These are phyloP conservation scores for Elaeagnus macrophylla DNA, from an alignment of 306 rosid genomes.

Conservation along the genomic window DNA sequence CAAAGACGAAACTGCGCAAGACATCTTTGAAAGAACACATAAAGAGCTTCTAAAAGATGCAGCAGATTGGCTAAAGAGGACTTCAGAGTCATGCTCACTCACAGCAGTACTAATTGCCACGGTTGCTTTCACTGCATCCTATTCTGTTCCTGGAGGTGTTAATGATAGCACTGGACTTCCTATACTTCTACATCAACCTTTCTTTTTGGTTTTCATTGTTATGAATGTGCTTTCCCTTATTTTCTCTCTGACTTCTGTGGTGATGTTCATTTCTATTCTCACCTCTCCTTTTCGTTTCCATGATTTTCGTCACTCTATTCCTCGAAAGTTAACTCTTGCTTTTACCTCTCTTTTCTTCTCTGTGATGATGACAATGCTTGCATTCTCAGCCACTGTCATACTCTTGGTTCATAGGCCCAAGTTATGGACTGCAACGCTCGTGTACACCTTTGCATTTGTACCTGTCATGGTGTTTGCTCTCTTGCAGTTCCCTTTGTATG, in stretches of 20 bases:
- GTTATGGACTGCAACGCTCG: conserved; percentile 10
- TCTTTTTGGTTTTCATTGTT: conserved; percentile 20
- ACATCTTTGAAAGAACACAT: conserved; percentile 3
- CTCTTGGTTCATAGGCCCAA: background rate
- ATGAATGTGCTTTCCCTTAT: conserved; percentile 22
- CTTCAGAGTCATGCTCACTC: conserved; percentile 1
- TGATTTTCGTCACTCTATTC: conserved; percentile 19
- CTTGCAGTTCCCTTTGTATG: conserved; percentile 6
- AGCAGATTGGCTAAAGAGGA: conserved; percentile 5
- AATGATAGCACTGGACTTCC: background rate
- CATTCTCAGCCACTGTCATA: conserved; percentile 22
- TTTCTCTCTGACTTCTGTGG: conserved; percentile 22
- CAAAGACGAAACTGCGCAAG: background rate
- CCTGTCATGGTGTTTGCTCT: conserved; percentile 9
- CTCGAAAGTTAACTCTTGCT: conserved; percentile 15
- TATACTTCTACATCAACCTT: background rate
- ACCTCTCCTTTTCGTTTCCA: conserved; percentile 14
- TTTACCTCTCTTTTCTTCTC: conserved; percentile 19
- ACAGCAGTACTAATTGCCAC: conserved; percentile 13
- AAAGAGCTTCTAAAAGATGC: background rate
- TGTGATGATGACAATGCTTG: conserved; percentile 14
- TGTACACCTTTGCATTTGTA: conserved; percentile 12
- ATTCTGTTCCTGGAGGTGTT: conserved; percentile 9
- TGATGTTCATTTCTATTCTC: conserved; percentile 29
- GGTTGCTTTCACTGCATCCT: conserved; percentile 10